phyloP scores from a whole-genome alignment of 371 early-diverging fungal species.

The Rhizopus microsporus region DNA sequence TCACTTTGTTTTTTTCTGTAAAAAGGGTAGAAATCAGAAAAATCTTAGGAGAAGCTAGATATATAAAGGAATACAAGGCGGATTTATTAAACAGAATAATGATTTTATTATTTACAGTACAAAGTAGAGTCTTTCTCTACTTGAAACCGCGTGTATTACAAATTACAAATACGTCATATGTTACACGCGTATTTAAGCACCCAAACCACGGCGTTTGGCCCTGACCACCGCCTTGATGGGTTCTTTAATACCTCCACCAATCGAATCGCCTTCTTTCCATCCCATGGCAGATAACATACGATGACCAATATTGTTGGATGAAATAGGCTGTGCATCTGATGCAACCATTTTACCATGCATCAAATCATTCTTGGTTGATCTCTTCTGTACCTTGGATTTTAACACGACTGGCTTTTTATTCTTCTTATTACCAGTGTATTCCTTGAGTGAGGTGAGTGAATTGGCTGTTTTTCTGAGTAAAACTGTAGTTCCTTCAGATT shows the following conservation, averaged over 20 bases:
- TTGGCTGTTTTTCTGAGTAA: neutral
- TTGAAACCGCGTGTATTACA: neutral
- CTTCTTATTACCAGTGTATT: too few relatives aligned
- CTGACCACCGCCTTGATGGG: conserved; percentile 86
- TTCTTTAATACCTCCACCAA: conserved; percentile 82
- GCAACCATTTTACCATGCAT: conserved; percentile 60
- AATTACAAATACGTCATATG: neutral
- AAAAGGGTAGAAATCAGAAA: too few relatives aligned
- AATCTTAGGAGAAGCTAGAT: too few relatives aligned
- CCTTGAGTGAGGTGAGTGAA: neutral
- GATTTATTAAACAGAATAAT: too few relatives aligned
- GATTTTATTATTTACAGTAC: too few relatives aligned
- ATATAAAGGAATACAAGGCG: too few relatives aligned
- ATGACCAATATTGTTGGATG: conserved; percentile 73
- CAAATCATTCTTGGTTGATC: neutral
- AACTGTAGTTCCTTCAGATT: too few relatives aligned
- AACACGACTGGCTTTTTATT: neutral
- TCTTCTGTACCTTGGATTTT: neutral
- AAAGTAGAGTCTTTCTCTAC: too few relatives aligned
- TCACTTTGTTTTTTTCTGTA: too few relatives aligned
- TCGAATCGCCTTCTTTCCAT: conserved; percentile 78
- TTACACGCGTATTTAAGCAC: conserved; percentile 39
- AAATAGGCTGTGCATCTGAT: conserved; percentile 62
- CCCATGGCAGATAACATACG: conserved; percentile 84
- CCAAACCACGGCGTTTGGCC: conserved; percentile 74